Percentiles rank a stretch among this genome's conserved stretches.
Conservation (phyloP, 1,284 basidiomycete genomes). For the Fistulinella cinereoalba region DNA sequence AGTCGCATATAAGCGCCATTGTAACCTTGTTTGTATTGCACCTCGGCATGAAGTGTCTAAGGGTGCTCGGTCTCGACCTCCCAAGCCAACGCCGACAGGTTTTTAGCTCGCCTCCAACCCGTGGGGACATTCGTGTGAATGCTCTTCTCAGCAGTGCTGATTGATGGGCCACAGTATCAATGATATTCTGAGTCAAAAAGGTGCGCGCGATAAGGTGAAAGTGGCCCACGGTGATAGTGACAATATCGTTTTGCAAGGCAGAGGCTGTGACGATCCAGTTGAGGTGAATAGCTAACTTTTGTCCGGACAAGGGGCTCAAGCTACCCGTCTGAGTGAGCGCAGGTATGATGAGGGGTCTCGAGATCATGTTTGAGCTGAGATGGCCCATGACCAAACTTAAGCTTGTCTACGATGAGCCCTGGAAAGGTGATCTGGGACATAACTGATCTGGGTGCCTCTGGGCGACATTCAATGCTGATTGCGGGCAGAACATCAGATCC, state of each 20-base stretch:
- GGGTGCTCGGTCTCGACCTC: constrained; percentile 3
- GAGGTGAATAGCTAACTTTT: constrained; percentile 10
- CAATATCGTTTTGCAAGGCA: constrained; percentile 1
- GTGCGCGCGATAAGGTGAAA: constrained; percentile 14
- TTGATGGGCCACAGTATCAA: constrained; percentile 6
- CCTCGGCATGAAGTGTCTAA: constrained; percentile 3
- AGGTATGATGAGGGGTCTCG: neutral
- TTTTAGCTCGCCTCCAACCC: neutral
- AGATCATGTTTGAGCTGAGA: constrained; percentile 11
- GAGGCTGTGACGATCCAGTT: constrained; percentile 5
- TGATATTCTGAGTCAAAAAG: constrained; percentile 4
- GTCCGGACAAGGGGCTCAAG: neutral
- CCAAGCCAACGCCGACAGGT: constrained; percentile 3
- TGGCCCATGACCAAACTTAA: constrained; percentile 6
- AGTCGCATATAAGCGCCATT: neutral
- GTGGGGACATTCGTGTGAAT: constrained; percentile 9
- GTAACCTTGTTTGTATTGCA: constrained; percentile 5
- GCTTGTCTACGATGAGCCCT: constrained; percentile 9
- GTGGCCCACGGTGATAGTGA: neutral
- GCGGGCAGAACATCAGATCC: neutral
- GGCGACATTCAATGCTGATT: constrained; percentile 1
- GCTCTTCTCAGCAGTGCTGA: constrained; percentile 7
- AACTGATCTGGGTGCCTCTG: constrained; percentile 3
- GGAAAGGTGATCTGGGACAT: neutral
- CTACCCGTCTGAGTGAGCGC: neutral